Evolutionary conservation across 202 grass and related monocot genomes (phyloP), one percentile per base, ranked within the genome.

Genomic region (Hordeum pubiflorum): DNA sequence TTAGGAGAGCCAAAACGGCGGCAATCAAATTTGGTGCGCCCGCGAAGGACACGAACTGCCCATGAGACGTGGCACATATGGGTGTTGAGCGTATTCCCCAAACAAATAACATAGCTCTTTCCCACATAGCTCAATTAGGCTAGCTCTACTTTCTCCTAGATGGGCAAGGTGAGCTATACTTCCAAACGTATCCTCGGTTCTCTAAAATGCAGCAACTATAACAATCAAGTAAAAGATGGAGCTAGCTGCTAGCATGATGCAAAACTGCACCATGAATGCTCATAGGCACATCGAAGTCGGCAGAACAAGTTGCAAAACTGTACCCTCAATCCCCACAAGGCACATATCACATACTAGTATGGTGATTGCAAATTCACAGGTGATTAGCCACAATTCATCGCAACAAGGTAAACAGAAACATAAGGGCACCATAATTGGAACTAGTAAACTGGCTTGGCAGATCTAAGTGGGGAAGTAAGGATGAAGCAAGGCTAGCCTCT

Each of bases 401-500:
- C 15, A 54, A 33, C 26, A 73, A 55, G 70, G 26, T 34, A 73
- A 20, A 55, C 2, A 20, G 24, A 33, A 73, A 73, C 70, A 73
- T 17, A 52, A 73, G 43, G 44, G 15, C 44, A 11, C 70, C 70
- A 73, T 54, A 55, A 32, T 70, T 54, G 12, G 11, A 73, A 54
- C 69, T 72, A 72, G 24, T 72, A 52, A n/a, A 32, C 43, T 32
- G 54, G 7, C 12, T 72, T 73, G 70, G 43, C 70, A 73, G 70
- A 73, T 73, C 44, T 12, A 73, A 11, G 26, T 33, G 44, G 10
- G 17, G 70, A 54, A 54, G 44, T 20, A 54, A 32, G 13, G 70
- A 33, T 32, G 44, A 73, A 73, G 44, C 70, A 73, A 73, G 70
- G 26, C 26, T 73, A 55, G 70, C 70, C 26, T 54, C 44, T 73